Evolutionary conservation across 441 rosid genomes (phyloP), one percentile per base, ranked within the genome.

Genomic region (Isatis lusitanica): DNA sequence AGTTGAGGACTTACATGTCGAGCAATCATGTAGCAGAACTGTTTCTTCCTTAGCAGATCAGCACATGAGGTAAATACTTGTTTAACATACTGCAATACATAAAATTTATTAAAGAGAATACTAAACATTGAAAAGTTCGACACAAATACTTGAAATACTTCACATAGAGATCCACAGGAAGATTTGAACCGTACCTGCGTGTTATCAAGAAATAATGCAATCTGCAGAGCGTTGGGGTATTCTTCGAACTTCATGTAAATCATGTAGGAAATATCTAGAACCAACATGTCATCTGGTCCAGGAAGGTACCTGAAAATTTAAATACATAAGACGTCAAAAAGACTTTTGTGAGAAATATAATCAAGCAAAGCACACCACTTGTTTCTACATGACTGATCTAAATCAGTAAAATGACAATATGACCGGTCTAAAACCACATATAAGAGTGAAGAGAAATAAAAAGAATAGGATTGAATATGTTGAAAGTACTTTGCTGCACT

Each of bases 281-380:
- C 94, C 61, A 84, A 40, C 80, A 74, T 66, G 81, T 93, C 97
- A 82, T 93, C 98, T 71, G 98, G 97, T 60, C 94, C 90, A 57
- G 94, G 97, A 71, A 91, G 93, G 72, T 89, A 93, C 83, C 98
- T 93, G 86, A 10, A 51, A 48, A 60, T 4, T 28, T 35, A 61
- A 24, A 36, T 58, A 60, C 10, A 43, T 48, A 35, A 35, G 44
- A 9, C 12, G 17, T 47, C 4, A 12, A 50, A 47, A 24, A 17
- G 55, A 16, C 15, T 40, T 15, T 44, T 18, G 1, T 16, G 28
- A 44, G 42, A 43, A 46, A 28, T 9, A 44, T 53, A 55, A 68
- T 16, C 61, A 52, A 66, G 38, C 21, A 24, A 33, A 36, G 33
- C 26, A 24, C 31, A 4, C 7, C 26, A 26, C 39, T 42, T 8